Evolutionary conservation across 192 early-diverging fungal genomes (phyloP).

Genomic region (Coemansia sp.): DNA sequence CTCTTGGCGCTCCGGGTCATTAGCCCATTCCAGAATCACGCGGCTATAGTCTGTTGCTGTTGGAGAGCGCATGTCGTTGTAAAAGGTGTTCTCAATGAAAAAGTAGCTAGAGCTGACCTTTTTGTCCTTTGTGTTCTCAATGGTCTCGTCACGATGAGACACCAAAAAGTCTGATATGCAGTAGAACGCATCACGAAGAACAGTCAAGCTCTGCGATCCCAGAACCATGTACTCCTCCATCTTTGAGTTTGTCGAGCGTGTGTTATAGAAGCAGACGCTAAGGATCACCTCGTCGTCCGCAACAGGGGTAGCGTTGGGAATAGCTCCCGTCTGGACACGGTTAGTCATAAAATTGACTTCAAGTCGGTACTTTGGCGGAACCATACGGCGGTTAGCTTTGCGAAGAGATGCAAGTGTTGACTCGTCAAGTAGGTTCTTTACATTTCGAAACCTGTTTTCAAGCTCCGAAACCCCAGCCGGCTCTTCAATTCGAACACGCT

Average conservation of each 20-base stretch:
- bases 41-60: conserved; percentile 66
- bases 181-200: conserved; percentile 67
- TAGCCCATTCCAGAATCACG: conserved; percentile 69
- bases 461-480: conserved; percentile 51
- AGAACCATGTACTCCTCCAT: conserved; percentile 66
- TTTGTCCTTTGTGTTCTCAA: conserved; percentile 50
- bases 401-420: conserved; percentile 49
- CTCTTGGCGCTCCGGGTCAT: conserved; percentile 51
- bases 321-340: conserved; percentile 28
- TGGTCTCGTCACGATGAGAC: conserved; percentile 37
- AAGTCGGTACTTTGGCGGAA: conserved; percentile 47
- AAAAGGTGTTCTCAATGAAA: conserved; percentile 75
- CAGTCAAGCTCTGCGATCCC: conserved; percentile 65
- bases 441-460: conserved; percentile 43
- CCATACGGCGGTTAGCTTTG: conserved; percentile 51
- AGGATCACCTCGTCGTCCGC: conserved; percentile 57
- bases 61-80: conserved; percentile 63
- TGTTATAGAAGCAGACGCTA: conserved; percentile 63
- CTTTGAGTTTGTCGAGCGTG: conserved; percentile 49
- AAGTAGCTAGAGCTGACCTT: conserved; percentile 68
- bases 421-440: conserved; percentile 42
- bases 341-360: conserved; percentile 56
- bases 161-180: conserved; percentile 66
- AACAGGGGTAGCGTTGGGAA: conserved; percentile 28
- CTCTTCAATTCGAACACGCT: conserved; percentile 35